Evolutionary conservation across 2,329 filamentous ascomycete genomes (phyloP), one percentile per base, ranked within the genome.

Genomic region (Diaporthe citrichinensis): DNA sequence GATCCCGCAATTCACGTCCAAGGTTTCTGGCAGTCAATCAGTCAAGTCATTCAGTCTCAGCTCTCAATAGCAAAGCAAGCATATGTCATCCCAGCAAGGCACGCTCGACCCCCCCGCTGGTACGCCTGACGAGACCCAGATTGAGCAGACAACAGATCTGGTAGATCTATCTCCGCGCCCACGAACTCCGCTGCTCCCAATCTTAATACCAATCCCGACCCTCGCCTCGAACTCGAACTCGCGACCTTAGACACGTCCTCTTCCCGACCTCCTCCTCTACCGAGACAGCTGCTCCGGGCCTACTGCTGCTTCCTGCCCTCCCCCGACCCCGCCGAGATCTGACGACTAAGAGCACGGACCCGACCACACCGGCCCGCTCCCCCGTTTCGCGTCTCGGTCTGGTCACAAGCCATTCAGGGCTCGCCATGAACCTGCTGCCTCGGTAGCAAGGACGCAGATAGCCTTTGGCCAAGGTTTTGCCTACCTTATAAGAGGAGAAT

Each of bases 391-490:
- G 44, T 62, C 58, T 46, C 46, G 25, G 34, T 39, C 55, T 61
- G 39, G 61, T 58, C 51, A 36, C 53, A 68, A 44, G 39, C 71
- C 55, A 62, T 44, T 49, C 17, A 51, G 28, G 59, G 17, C 67
- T 57, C 67, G 75, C 68, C 44, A 75, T 72, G 75, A 57, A 53
- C 67, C 59, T 72, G 53, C 62, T 58, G 41, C 34, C 55, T 75
- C 71, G 61, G 69, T 53, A 73, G 53, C 59, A 49, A 73, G 51
- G 71, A 75, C 74, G 69, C 69, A 61, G 53, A 55, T 68, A 68
- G 51, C 51, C 59, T 41, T 39, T 57, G 51, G 51, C 61, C 62
- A 53, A 73, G 55, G 46, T 55, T 36, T 65, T 75, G 61, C 23
- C 65, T 39, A 28, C 65, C 49, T 39, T 31, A 28, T 4, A 9